Percentiles rank a stretch among this genome's conserved stretches.
Evolutionary conservation across 768 basidiomycete species (phyloP).

Genomic region (Boletus fagicola): DNA sequence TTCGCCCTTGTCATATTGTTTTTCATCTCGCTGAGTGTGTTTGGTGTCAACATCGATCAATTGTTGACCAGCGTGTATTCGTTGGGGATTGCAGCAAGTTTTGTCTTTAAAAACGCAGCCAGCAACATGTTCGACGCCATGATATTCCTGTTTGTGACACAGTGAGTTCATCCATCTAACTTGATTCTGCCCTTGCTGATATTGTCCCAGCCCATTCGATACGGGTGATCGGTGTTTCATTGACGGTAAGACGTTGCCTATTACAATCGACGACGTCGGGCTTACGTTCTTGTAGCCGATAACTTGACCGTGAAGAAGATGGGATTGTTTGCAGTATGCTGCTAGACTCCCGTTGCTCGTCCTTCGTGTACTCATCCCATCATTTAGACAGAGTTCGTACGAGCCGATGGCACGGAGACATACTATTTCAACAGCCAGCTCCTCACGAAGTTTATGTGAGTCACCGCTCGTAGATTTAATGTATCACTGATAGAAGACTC

Average conservation of each 20-base stretch:
- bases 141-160: slow-evolving; percentile 80
- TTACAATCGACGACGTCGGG: neutral
- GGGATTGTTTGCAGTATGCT: slow-evolving; percentile 66
- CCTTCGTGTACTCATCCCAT: neutral
- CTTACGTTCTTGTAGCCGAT: slow-evolving; percentile 46
- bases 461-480: slow-evolving; percentile 3
- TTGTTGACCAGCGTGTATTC: slow-evolving; percentile 74
- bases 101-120: slow-evolving; percentile 76
- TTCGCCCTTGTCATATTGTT: slow-evolving; percentile 64
- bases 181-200: slow-evolving; percentile 6
- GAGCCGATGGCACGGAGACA: slow-evolving; percentile 72
- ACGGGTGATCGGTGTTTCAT: slow-evolving; percentile 83
- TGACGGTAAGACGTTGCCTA: slow-evolving; percentile 41
- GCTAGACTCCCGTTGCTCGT: neutral
- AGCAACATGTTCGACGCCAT: slow-evolving; percentile 75
- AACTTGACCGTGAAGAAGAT: slow-evolving; percentile 77
- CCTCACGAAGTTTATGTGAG: slow-evolving; percentile 72
- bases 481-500: neutral
- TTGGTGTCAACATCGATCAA: slow-evolving; percentile 62
- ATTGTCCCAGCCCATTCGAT: slow-evolving; percentile 59
- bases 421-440: slow-evolving; percentile 82
- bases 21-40: slow-evolving; percentile 72
- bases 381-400: slow-evolving; percentile 61
- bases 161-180: slow-evolving; percentile 47
- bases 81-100: slow-evolving; percentile 69